phyloP scores from a whole-genome alignment of 2,329 filamentous ascomycete species.

The Talaromyces sp. region DNA sequence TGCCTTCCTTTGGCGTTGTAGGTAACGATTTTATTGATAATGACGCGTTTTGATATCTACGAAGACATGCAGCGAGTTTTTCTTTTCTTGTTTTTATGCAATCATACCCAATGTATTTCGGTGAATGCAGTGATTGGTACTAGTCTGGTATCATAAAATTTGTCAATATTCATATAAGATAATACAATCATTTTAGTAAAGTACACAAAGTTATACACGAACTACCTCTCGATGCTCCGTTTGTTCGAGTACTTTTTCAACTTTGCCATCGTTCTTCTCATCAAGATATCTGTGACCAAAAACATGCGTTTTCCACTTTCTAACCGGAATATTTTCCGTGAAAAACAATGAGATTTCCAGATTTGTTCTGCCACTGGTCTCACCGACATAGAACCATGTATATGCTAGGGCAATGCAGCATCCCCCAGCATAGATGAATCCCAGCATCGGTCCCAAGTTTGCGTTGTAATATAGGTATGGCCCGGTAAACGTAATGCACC shows the following conservation, averaged over 20 bases:
- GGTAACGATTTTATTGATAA: neutral
- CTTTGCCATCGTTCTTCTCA: neutral
- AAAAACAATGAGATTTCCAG: neutral
- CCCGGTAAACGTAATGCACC: neutral
- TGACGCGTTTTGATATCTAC: neutral
- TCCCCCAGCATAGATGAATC: neutral
- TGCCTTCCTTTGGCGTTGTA: neutral
- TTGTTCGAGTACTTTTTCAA: neutral
- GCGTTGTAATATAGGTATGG: neutral
- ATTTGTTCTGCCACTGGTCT: neutral
- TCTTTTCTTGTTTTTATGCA: neutral
- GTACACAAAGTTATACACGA: neutral
- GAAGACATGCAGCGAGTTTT: neutral
- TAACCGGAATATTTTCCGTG: neutral
- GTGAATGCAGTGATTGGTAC: neutral
- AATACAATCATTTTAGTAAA: neutral
- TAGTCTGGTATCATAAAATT: neutral
- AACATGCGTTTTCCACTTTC: slow-evolving; percentile 1
- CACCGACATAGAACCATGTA: neutral
- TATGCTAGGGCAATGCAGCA: neutral
- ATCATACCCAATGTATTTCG: neutral
- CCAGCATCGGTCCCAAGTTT: neutral
- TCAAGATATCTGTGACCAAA: neutral
- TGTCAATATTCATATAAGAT: neutral
- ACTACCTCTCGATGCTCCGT: neutral